phyloP scores from a whole-genome alignment of 1,139 yeast species.

The Lodderomyces beijingensis region DNA sequence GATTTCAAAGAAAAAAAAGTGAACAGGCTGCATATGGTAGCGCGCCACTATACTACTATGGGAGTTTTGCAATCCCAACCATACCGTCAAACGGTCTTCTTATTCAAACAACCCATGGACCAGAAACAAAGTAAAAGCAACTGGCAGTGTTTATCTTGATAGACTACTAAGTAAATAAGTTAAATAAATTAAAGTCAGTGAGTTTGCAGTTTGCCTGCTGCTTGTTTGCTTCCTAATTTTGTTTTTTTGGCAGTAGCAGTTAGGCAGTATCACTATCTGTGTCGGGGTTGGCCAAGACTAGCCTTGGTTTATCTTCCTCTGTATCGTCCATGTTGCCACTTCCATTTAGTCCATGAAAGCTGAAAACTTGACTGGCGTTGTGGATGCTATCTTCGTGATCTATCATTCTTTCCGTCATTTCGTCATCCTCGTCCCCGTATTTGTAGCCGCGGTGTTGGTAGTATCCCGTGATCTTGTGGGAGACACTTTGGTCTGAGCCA shows the following conservation, averaged over 20 bases:
- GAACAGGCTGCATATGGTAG: neutral
- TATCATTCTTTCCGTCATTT: constrained; percentile 2
- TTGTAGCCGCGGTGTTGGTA: constrained; percentile 44
- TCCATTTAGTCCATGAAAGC: neutral
- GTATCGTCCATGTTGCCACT: neutral
- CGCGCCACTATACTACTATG: no score
- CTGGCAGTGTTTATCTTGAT: no score
- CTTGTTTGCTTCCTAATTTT: no score
- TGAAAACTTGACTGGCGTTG: constrained; percentile 1
- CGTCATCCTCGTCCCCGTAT: constrained; percentile 23
- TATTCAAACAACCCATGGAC: no score
- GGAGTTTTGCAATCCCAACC: no score
- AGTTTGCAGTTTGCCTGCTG: no score
- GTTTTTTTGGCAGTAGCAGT: no score
- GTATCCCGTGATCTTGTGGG: constrained; percentile 29
- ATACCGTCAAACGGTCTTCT: no score
- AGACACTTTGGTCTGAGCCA: constrained; percentile 17
- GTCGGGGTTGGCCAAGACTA: constrained; percentile 75
- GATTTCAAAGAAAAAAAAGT: neutral
- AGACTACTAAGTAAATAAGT: no score
- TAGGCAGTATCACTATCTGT: constrained; percentile 11
- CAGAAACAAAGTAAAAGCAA: no score
- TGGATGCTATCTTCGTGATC: neutral
- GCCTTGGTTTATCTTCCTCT: constrained; percentile 34
- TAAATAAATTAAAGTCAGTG: no score